Base-by-base conservation (phyloP, 2,329 filamentous ascomycete genomes). In the Fusarium haematococcum region DNA sequence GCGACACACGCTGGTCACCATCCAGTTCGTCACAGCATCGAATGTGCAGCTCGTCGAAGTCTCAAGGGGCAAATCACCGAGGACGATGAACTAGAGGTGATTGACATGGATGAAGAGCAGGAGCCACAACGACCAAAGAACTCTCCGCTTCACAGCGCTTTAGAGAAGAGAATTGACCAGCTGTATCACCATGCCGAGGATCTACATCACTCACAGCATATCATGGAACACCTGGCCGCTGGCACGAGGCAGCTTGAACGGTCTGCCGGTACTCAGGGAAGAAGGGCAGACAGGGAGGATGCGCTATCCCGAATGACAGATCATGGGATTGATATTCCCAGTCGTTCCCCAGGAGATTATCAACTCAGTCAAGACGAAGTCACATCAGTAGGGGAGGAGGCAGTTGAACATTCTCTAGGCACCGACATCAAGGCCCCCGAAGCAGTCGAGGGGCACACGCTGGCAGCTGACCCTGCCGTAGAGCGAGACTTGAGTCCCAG, bases 111-210 rank as follows among this genome's bases (percentile, higher is more conserved):
- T 23, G 48, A 63, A 57, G 66, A 56, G 13, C 41, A 71, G 30
- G 52, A 63, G 16, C 10, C 16, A 2, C 35, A 50, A 4, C 32
- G 32, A n/a, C 25, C 18, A 41, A 64, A 25, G 9, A 56, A 72
- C 16, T 65, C 63, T 39, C 25, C 67, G 35, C 60, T 65, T 14
- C 56, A 61, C 14, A 67, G 63, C 39, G 68, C 63, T 6, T 27
- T 79, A n/a, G 67, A 77, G 35, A 65, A 75, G 63, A 78, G 79
- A 45, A 79, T 83, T 52, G 77, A 80, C 59, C 71, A 78, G 45
- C 70, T 83, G 2, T 80, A 81, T 60, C 79, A 80, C 4, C 80
- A 84, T 69, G 79, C 80, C 9, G 71, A 82, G 43, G 80, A 81
- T 27, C 78, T 85, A 6, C 78, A 83, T 60, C 77, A 77, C 56